These are phyloP conservation scores for Raphanus raphanistrum DNA, from an alignment of 345 rosid genomes.

Conservation along the genomic window DNA sequence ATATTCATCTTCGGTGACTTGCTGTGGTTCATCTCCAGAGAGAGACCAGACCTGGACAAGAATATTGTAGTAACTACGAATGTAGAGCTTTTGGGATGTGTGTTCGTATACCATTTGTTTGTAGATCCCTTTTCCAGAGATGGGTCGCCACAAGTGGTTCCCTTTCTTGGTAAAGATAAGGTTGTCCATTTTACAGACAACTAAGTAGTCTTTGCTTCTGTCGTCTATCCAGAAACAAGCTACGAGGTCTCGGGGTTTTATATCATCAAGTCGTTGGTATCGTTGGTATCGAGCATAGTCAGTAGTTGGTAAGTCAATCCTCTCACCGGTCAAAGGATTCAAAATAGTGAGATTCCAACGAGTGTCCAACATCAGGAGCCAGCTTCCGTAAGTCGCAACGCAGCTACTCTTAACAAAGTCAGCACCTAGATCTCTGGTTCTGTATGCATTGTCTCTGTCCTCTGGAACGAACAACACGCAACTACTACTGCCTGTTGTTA, in stretches of 20 bases:
- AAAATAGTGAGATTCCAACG: not conserved
- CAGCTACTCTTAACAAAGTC: not conserved
- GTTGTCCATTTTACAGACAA: not conserved
- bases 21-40: not conserved
- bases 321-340: slow-evolving; percentile 7
- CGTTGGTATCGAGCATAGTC: not conserved
- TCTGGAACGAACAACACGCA: slow-evolving; percentile 4
- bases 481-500: not conserved
- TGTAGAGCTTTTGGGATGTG: not conserved
- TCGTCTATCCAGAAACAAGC: not conserved
- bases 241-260: not conserved
- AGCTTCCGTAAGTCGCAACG: slow-evolving; percentile 2
- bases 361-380: slow-evolving; percentile 3
- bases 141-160: not conserved
- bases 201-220: not conserved
- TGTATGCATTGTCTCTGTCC: not conserved
- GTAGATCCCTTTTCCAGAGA: not conserved
- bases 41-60: not conserved
- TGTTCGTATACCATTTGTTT: not conserved
- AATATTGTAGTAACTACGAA: not conserved
- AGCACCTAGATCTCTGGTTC: slow-evolving; percentile 3
- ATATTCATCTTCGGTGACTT: not conserved
- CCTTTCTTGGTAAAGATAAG: not conserved
- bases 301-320: not conserved
- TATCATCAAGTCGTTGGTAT: not conserved